Base-by-base conservation (phyloP, 768 basidiomycete genomes). In the Hortiboletus flavorubellus region DNA sequence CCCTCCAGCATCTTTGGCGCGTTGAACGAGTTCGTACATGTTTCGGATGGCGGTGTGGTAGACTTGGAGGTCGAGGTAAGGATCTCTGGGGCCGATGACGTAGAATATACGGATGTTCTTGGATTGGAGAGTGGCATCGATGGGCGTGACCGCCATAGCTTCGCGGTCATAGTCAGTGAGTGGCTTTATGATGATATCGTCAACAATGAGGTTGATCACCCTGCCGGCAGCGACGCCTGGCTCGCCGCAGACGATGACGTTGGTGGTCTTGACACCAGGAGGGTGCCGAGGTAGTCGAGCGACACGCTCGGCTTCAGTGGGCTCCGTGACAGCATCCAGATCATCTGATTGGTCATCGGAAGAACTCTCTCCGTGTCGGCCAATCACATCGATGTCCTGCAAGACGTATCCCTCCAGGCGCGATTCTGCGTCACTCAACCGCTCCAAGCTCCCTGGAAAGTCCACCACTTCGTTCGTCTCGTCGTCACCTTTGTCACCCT, bases 191-290 rank as follows among this genome's bases (percentile, higher is more conserved):
- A 68, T 50, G 33, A 41, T 37, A 2, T 51, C 2, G 8, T 51
- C 64, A 0, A 58, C 26, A 31, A 70, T 66, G 7, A 72, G 54
- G 49, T 70, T 70, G 53, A 70, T 46, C n/a, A 68, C 65, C 12
- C 62, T 51, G 10, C 64, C 62, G 10, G 63, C 61, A 15, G 60
- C 68, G n/a, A 59, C 53, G n/a, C 77, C 76, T 2, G 71, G 67
- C 48, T 76, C 72, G 8, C 78, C 76, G 44, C 78, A 78, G 16
- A 79, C 38, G n/a, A 78, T 60, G 42, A 78, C 59, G 50, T 77
- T 78, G 45, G 51, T 68, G 1, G 69, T 64, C 41, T 60, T 59
- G 9, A 46, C 37, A 3, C 61, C 56, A 0, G 52, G 66, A 9
- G 57, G 62, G 45, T 68, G 64, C 15, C 43, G 54, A 8, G 56